These are phyloP conservation scores for Apiospora sp. DNA, from an alignment of 2,329 filamentous ascomycete species.

Conservation along the genomic window DNA sequence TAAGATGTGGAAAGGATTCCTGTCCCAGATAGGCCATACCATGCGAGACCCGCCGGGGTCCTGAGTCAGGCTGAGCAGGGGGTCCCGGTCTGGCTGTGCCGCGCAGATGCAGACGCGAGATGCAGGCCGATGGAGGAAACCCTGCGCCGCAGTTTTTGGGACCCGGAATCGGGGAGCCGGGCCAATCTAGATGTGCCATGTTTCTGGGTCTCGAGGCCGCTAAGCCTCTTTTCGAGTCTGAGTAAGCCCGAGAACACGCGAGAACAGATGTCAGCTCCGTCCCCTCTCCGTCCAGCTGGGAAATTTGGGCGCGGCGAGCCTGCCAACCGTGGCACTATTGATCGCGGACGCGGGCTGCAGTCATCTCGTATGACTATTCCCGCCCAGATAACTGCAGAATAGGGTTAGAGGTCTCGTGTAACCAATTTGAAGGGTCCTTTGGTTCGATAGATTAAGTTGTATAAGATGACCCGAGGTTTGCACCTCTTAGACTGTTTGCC, in stretches of 20 bases:
- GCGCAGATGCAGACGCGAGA: not conserved
- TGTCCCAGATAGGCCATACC: not conserved
- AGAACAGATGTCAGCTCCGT: not conserved
- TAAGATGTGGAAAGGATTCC: too few relatives aligned
- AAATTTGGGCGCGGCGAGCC: not conserved
- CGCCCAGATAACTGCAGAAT: not conserved
- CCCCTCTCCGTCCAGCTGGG: not conserved
- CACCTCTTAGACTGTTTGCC: not conserved
- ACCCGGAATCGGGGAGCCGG: not conserved
- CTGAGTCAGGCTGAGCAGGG: not conserved
- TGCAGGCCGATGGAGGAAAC: not conserved
- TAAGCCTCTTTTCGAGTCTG: not conserved
- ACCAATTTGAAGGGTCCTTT: not conserved
- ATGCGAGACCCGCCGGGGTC: not conserved
- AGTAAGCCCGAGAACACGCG: not conserved
- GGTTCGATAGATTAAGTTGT: not conserved
- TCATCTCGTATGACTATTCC: not conserved
- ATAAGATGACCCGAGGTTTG: not conserved
- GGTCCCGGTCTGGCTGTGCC: not conserved
- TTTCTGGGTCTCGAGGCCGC: not conserved
- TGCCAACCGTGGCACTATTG: not conserved
- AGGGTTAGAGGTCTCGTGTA: not conserved
- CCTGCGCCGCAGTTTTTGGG: not conserved
- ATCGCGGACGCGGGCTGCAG: not conserved
- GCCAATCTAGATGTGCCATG: not conserved